phyloP scores from a whole-genome alignment of 176 grass and related monocot species.

The Musa beccarii region DNA sequence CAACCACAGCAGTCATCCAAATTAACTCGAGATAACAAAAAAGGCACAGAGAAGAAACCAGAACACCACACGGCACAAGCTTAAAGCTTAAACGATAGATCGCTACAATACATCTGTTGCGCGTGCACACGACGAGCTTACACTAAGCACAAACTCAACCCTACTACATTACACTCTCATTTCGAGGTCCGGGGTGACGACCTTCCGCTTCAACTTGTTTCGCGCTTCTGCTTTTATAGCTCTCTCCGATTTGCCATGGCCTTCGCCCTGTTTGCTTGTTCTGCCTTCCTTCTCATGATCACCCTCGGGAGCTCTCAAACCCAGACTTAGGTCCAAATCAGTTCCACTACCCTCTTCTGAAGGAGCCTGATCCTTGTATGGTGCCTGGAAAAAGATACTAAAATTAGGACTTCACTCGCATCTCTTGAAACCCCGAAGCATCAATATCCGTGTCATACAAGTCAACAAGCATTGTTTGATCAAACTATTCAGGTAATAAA shows the following conservation, averaged over 20 bases:
- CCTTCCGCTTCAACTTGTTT: conserved; percentile 52
- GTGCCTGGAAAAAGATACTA: conserved; percentile 38
- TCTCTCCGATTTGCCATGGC: not conserved
- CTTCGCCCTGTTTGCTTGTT: conserved; percentile 24
- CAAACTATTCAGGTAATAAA: not conserved
- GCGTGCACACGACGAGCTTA: too few relatives aligned
- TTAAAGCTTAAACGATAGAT: conserved; percentile 1
- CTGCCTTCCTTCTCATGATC: conserved; percentile 29
- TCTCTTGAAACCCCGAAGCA: not conserved
- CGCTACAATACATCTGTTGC: too few relatives aligned
- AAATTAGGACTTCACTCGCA: not conserved
- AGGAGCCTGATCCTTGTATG: conserved; percentile 34
- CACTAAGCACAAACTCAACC: not conserved
- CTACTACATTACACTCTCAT: conserved; percentile 12
- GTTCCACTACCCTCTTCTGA: conserved; percentile 38
- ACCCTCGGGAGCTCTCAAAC: conserved; percentile 39
- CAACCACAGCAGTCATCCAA: too few relatives aligned
- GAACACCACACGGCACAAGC: too few relatives aligned
- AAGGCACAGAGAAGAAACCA: too few relatives aligned
- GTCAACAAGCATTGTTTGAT: not conserved
- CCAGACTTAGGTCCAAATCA: conserved; percentile 64
- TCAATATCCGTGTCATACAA: not conserved
- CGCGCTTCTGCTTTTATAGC: conserved; percentile 14
- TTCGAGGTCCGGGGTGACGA: conserved; percentile 38
- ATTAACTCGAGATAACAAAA: too few relatives aligned